These are phyloP conservation scores for Gracilaria domingensis DNA, from an alignment of 23 red algal genomes.

Conservation along the genomic window DNA sequence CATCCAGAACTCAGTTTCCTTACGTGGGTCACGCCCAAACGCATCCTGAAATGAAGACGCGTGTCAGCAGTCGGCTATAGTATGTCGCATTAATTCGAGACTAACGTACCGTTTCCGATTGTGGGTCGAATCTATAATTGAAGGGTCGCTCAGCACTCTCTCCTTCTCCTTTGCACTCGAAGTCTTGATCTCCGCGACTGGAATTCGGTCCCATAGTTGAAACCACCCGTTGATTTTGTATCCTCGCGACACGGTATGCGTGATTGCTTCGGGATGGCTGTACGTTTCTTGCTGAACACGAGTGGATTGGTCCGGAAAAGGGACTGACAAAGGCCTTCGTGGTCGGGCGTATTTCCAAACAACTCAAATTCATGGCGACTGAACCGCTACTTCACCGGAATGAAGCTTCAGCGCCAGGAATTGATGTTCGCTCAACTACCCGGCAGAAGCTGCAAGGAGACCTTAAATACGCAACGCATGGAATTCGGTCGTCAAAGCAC, in stretches of 20 bases:
- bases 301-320: background rate
- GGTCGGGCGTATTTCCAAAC: background rate
- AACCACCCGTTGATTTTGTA: background rate
- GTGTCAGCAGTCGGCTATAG: background rate
- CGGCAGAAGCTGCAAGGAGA: too few species aligned
- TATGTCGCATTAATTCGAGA: background rate
- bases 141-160: background rate
- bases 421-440: background rate
- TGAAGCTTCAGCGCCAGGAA: background rate
- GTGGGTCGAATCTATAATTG: conserved; percentile 38
- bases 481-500: too few species aligned
- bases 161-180: background rate
- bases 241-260: background rate
- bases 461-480: background rate
- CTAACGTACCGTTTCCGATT: conserved; percentile 52
- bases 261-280: background rate
- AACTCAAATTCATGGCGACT: background rate
- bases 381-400: background rate
- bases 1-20: conserved; percentile 96
- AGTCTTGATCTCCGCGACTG: background rate
- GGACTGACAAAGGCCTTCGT: background rate
- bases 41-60: conserved; percentile 58
- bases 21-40: conserved; percentile 92
- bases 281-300: background rate
- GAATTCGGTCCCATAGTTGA: background rate